Conservation (phyloP, 2,329 filamentous ascomycete genomes). For the Penicillium sclerotigenum region DNA sequence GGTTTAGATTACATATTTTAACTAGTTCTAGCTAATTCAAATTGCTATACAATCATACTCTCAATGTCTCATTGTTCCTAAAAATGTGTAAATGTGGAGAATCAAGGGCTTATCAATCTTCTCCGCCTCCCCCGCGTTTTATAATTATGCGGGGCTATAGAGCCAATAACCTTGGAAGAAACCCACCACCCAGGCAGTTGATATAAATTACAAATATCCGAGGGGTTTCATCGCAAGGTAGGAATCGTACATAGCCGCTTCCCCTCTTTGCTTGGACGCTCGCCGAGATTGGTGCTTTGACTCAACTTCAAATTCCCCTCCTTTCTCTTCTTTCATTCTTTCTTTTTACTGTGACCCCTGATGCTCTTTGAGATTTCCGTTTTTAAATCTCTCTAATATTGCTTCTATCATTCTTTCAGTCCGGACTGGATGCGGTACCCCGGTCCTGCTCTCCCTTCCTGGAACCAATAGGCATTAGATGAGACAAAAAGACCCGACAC, state of each 20-base stretch:
- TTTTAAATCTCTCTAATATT: background rate
- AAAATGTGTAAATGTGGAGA: background rate
- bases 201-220: background rate
- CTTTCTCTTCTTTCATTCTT: slow-evolving; percentile 1
- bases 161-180: no score
- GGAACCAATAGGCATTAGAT: slow-evolving; percentile 3
- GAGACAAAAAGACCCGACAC: background rate
- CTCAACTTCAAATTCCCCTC: background rate
- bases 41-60: background rate
- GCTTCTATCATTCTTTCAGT: background rate
- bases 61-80: background rate
- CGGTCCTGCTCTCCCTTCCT: background rate
- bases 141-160: background rate
- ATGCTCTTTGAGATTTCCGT: background rate
- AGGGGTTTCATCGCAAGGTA: background rate
- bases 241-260: background rate
- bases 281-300: slow-evolving; percentile 4
- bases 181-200: no score
- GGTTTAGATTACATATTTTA: background rate
- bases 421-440: slow-evolving; percentile 5
- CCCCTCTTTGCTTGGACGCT: slow-evolving; percentile 4
- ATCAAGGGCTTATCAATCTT: background rate
- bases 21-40: background rate
- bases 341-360: background rate
- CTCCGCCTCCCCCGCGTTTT: background rate